Evolutionary conservation across 305 asterid species (phyloP).

Genomic region (Stenogyne calaminthoides): DNA sequence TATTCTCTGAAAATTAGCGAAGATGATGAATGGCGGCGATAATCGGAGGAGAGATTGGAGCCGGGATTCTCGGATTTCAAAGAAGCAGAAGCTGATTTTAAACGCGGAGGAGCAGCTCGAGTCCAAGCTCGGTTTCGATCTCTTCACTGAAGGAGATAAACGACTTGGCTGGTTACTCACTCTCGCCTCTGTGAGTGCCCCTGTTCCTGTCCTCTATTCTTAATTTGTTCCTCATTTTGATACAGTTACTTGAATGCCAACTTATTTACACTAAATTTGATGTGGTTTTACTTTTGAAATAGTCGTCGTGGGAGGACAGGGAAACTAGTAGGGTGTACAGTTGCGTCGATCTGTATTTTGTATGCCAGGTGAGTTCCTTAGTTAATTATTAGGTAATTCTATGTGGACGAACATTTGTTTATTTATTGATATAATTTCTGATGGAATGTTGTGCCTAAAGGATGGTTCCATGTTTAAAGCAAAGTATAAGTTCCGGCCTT

Average conservation of each 20-base stretch:
- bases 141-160: slow-evolving; percentile 85
- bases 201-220: not conserved
- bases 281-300: slow-evolving; percentile 2
- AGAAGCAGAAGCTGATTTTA: slow-evolving; percentile 82
- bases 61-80: slow-evolving; percentile 68
- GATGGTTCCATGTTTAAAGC: slow-evolving; percentile 96
- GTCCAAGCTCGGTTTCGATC: slow-evolving; percentile 79
- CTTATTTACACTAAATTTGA: not conserved
- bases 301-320: slow-evolving; percentile 98
- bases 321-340: slow-evolving; percentile 84
- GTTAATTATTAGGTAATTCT: slow-evolving; percentile 13
- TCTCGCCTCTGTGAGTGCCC: slow-evolving; percentile 66
- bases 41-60: slow-evolving; percentile 70
- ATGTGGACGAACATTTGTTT: slow-evolving; percentile 12
- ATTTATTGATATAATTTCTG: slow-evolving; percentile 16
- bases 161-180: slow-evolving; percentile 99
- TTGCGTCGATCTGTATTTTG: slow-evolving; percentile 90
- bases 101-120: slow-evolving; percentile 94
- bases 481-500: slow-evolving; percentile 88
- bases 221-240: not conserved
- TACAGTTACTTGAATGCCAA: slow-evolving; percentile 12
- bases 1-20: slow-evolving; percentile 20
- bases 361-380: slow-evolving; percentile 71
- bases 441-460: slow-evolving; percentile 48
- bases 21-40: slow-evolving; percentile 68